These are phyloP conservation scores for Boletellus sp. DNA, from an alignment of 768 basidiomycete genomes.

Conservation along the genomic window DNA sequence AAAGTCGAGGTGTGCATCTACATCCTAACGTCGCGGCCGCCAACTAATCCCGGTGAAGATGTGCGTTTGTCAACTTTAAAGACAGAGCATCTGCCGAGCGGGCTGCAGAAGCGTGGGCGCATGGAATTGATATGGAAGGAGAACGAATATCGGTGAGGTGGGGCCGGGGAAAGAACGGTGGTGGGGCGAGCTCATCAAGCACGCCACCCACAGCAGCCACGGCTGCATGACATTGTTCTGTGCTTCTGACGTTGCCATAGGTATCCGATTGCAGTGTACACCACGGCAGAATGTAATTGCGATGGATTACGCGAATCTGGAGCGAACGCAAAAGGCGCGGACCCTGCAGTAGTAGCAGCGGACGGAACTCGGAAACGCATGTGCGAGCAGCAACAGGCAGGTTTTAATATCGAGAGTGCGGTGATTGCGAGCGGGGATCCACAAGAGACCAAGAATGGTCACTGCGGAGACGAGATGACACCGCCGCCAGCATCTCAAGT, in stretches of 20 bases:
- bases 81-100: slow-evolving; percentile 78
- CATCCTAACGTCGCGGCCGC: background rate
- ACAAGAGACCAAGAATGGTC: slow-evolving; percentile 51
- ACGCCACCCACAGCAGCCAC: slow-evolving; percentile 5
- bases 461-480: slow-evolving; percentile 51
- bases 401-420: slow-evolving; percentile 43
- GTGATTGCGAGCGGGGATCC: slow-evolving; percentile 49
- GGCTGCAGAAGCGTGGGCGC: slow-evolving; percentile 87
- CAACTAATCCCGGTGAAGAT: slow-evolving; percentile 42
- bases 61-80: slow-evolving; percentile 94
- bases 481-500: slow-evolving; percentile 38
- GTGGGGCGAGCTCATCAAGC: slow-evolving; percentile 8
- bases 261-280: background rate
- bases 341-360: background rate
- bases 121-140: slow-evolving; percentile 83
- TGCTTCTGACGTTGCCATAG: no score
- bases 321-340: background rate
- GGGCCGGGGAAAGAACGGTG: slow-evolving; percentile 69
- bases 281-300: background rate
- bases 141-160: slow-evolving; percentile 75
- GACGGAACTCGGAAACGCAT: slow-evolving; percentile 38
- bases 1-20: slow-evolving; percentile 59
- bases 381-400: slow-evolving; percentile 42
- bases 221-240: slow-evolving; percentile 11
- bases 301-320: background rate